Percentiles rank a stretch among this genome's conserved stretches.
Conservation (phyloP, 768 basidiomycete genomes). For the Tricholoma sp. region DNA sequence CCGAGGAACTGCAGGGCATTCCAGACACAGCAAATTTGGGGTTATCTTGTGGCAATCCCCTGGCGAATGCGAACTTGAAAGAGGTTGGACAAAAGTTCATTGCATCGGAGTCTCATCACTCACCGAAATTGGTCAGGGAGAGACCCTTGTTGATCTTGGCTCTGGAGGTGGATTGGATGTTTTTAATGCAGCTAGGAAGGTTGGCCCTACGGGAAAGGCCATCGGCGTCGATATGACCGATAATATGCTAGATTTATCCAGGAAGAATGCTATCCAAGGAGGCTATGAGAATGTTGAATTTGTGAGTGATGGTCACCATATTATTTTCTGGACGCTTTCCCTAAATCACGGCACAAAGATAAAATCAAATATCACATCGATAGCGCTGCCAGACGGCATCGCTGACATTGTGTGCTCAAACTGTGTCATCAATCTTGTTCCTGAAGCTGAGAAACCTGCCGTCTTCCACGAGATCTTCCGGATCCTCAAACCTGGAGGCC, state of each 20-base stretch:
- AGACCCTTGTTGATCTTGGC: constrained; percentile 52
- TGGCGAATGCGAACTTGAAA: constrained; percentile 39
- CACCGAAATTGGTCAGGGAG: constrained; percentile 36
- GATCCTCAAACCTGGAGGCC: constrained; percentile 52
- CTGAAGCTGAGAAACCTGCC: constrained; percentile 31
- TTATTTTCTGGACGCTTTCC: neutral
- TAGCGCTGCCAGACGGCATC: constrained; percentile 36
- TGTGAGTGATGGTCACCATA: neutral
- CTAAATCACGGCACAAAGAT: neutral
- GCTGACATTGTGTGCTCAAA: constrained; percentile 56
- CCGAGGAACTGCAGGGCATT: constrained; percentile 35
- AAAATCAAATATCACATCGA: neutral
- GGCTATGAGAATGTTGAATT: neutral
- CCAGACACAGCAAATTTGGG: constrained; percentile 44
- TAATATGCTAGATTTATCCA: neutral
- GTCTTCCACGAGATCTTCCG: constrained; percentile 43
- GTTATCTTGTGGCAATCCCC: constrained; percentile 51
- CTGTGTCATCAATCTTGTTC: constrained; percentile 51
- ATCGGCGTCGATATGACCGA: constrained; percentile 38
- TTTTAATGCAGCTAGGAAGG: constrained; percentile 45
- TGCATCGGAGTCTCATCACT: neutral
- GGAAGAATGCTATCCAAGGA: neutral
- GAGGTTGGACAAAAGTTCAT: constrained; percentile 23
- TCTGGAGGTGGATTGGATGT: constrained; percentile 55
- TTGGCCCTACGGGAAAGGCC: constrained; percentile 43